Base-by-base conservation (phyloP, 768 basidiomycete genomes). In the Tulasnella sp. region DNA sequence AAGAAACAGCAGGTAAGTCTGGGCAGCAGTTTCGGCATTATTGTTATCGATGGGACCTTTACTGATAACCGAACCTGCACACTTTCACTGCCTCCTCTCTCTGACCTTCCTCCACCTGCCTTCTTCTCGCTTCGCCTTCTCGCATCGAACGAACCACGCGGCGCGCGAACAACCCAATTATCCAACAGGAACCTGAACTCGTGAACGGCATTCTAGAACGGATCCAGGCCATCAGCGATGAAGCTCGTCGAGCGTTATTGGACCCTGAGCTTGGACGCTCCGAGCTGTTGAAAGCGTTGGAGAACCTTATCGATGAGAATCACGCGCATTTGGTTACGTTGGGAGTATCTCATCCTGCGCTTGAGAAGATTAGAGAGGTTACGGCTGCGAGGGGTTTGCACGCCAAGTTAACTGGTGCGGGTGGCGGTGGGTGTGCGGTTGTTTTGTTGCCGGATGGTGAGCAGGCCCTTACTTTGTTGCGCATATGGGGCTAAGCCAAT, bases 361-460 rank as follows among this genome's bases (percentile, higher is more conserved):
- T 99, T 76, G 97, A 99, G 83, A 84, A 86, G 29, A 95, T 98
- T 79, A 88, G 90, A 74, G 83, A 86, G n/a, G 90, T 87, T 79
- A 93, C 95, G 0, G 85, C 86, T 12, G 81, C 85, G 78, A 92
- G 91, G 83, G 84, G 84, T 12, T 85, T 99, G 69, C 90, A 89
- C 80, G 96, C 95, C n/a, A 97, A 98, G 85, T 84, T 99, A 76
- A 99, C 97, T 8, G 97, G 97, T 54, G 97, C 97, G 9, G 97
- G 97, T 38, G 97, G 97, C 52, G 97, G 97, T 34, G 97, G 97
- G n/a, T 99, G 97, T 81, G 91, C 96, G 5, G 94, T 99, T 38
- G 97, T 96, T 15, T 88, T 99, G 42, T 87, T 99, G 72, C 97
- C 97, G 72, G 96, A 98, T 84, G 89, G 97, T 96, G 79, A 79